Percentiles rank a stretch among this genome's conserved stretches.
Evolutionary conservation across 2,329 filamentous ascomycete genomes (phyloP).

Genomic region (Beauveria scarabaeidicola): DNA sequence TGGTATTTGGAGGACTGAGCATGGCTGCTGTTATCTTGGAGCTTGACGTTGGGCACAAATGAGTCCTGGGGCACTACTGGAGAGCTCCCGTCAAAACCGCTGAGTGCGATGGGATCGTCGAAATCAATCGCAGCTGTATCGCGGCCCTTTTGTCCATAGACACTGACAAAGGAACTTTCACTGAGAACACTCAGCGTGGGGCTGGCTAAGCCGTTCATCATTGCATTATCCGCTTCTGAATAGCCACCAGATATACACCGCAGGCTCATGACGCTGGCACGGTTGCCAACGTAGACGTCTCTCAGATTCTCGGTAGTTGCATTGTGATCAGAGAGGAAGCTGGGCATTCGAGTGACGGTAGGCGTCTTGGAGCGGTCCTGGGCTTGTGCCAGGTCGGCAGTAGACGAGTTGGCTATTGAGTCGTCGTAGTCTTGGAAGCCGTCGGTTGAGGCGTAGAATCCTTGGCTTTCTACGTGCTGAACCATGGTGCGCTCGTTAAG

Average conservation of each 20-base stretch:
- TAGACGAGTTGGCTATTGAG: conserved; percentile 16
- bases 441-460: conserved; percentile 25
- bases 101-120: conserved; percentile 24
- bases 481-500: conserved; percentile 46
- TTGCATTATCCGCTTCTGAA: conserved; percentile 26
- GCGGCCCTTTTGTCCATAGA: conserved; percentile 45
- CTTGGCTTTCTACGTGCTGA: conserved; percentile 38
- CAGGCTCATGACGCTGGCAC: conserved; percentile 41
- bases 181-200: conserved; percentile 57
- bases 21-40: neutral
- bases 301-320: conserved; percentile 53
- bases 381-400: conserved; percentile 13
- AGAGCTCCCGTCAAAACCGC: conserved; percentile 18
- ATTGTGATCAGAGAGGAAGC: conserved; percentile 53
- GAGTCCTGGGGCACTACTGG: neutral
- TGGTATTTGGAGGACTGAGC: neutral
- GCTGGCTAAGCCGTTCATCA: conserved; percentile 37
- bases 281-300: conserved; percentile 46
- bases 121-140: conserved; percentile 20
- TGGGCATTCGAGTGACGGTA: conserved; percentile 51
- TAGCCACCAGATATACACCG: conserved; percentile 37
- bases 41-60: conserved; percentile 3
- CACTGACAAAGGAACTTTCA: conserved; percentile 58
- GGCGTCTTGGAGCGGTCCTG: conserved; percentile 21
- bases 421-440: conserved; percentile 18